Evolutionary conservation across 148 eudicot species (phyloP).

Genomic region (Vaccinium darrowii): DNA sequence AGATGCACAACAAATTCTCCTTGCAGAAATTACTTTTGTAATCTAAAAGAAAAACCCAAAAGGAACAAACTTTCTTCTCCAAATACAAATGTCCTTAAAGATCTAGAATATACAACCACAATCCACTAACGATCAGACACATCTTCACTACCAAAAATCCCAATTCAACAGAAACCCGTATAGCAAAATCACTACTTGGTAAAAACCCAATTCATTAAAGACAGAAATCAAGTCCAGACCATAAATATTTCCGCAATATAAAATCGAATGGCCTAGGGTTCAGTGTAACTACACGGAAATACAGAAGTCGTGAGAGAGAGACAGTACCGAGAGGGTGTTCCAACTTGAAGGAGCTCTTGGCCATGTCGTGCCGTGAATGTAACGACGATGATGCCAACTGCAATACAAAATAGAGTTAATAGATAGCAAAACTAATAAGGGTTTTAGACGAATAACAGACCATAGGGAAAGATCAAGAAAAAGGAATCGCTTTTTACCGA

Average conservation of each 20-base stretch:
- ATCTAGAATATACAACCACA: not conserved
- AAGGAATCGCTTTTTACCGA: not conserved
- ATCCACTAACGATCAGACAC: not conserved
- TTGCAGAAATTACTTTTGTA: not conserved
- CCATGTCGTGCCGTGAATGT: slow-evolving; percentile 39
- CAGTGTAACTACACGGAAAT: not conserved
- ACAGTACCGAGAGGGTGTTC: slow-evolving; percentile 78
- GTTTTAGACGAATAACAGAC: slow-evolving; percentile 6
- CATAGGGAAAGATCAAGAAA: not conserved
- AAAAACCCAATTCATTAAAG: not conserved
- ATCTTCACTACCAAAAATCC: not conserved
- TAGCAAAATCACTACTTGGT: not conserved
- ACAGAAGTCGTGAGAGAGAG: slow-evolving; percentile 7
- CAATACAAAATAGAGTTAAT: not conserved
- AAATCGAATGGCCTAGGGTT: slow-evolving; percentile 5
- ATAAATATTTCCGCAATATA: not conserved
- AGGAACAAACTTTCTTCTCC: not conserved
- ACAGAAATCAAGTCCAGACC: not conserved
- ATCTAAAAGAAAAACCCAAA: not conserved
- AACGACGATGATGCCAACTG: not conserved
- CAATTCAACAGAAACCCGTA: not conserved
- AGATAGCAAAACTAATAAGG: slow-evolving; percentile 28
- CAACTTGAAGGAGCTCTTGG: slow-evolving; percentile 71
- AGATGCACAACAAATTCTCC: not conserved
- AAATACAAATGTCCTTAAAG: not conserved